Base-by-base conservation (phyloP, 176 grass and related monocot genomes). In the Olyra latifolia region DNA sequence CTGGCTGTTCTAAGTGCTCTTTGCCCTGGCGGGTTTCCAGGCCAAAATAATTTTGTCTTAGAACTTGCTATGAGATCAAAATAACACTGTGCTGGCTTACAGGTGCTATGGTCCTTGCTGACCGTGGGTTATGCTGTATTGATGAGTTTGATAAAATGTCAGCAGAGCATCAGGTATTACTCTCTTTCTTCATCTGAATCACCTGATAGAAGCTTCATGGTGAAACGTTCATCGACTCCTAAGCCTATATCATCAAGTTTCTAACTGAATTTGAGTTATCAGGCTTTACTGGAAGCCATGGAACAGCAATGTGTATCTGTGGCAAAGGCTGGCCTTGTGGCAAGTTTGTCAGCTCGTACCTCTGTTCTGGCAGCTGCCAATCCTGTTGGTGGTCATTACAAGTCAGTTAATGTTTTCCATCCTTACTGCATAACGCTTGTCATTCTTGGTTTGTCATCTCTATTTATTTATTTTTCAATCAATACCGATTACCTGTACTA, bases 131-230 rank as follows among this genome's bases (percentile, higher is more conserved):
- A 85, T 98, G 95, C 59, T 94, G 95, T 40, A 94, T 98, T 49
- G 95, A 98, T 60, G 95, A 98, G 63, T 98, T 98, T 65, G 95
- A 98, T 68, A 98, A 98, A 94, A 94, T 98, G 92, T 89, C 81
- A 43, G 83, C 92, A 68, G 92, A 98, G 67, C 90, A 98, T 90
- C 95, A 93, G 92, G 95, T 98, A 83, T 60, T 12, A 14, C 46
- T 54, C 14, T 73, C 72, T 66, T 11, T 49, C 66, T 71, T 30
- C 5, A 55, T 68, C 70, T 77, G 44, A 80, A 71, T 30, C 3
- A 48, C 72, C 70, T 77, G 44, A 80, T 62, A 30, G 32, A 83
- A 83, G 13, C 46, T 80, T 89, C 56, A 38, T 29, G 11, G 17
- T 73, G 49, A 66, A 79, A 52, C 58, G 1, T 20, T 38, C 29